Evolutionary conservation across 805 yeast species (phyloP).

Genomic region (Wickerhamiella brachini): DNA sequence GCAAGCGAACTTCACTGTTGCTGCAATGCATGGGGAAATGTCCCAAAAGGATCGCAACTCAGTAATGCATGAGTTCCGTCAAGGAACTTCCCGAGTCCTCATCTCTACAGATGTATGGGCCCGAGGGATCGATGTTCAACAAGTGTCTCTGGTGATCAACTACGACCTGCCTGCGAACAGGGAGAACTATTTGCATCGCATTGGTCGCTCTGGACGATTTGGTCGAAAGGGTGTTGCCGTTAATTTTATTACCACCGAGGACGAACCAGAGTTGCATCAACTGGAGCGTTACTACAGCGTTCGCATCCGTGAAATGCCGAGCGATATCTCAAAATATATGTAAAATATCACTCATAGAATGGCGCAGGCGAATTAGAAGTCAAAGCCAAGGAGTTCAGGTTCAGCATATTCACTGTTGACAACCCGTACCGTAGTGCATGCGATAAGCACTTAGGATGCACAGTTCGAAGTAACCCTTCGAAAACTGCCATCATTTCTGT

Average conservation of each 20-base stretch:
- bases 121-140: conserved; percentile 97
- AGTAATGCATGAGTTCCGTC: conserved; percentile 91
- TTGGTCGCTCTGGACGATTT: conserved; percentile 96
- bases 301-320: conserved; percentile 86
- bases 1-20: conserved; percentile 76
- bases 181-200: conserved; percentile 94
- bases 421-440: background rate
- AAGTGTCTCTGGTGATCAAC: conserved; percentile 88
- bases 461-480: background rate
- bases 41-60: conserved; percentile 87
- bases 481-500: background rate
- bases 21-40: conserved; percentile 95
- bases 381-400: too few relatives aligned
- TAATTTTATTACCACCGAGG: conserved; percentile 77
- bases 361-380: too few relatives aligned
- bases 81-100: conserved; percentile 83
- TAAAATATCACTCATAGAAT: background rate
- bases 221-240: conserved; percentile 96
- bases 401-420: too few relatives aligned
- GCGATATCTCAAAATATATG: conserved; percentile 33
- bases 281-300: conserved; percentile 81
- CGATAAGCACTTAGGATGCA: background rate
- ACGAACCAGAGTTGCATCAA: conserved; percentile 59
- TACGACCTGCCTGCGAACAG: conserved; percentile 86
- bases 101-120: conserved; percentile 97